Base-by-base conservation (phyloP, 2,329 filamentous ascomycete species). In the Aspergillus latus region DNA sequence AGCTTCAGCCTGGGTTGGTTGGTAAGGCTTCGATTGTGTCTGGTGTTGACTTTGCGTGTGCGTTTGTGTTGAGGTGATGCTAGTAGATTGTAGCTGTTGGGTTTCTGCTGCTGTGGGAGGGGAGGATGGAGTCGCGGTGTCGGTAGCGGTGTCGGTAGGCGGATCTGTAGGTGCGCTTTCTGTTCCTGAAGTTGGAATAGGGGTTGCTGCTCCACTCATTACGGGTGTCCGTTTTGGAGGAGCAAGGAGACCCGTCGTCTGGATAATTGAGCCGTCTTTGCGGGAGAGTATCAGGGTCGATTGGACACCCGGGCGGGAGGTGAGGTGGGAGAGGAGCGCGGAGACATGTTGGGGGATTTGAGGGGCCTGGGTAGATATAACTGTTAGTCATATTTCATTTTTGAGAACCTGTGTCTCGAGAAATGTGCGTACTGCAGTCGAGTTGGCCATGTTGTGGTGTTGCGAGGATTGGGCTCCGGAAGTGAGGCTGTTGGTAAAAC, bases 251-350 rank as follows among this genome's bases (percentile, higher is more conserved):
- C 78, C 78, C 28, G 77, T 76, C 56, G 72, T 74, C 64, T 76
- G 75, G 58, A 80, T 80, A 51, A 80, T 80, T 21, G 77, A 78
- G 34, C 78, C 78, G 61, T 80, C 76, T 68, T 75, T 76, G 60
- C 75, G 75, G 39, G 78, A 80, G 45, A 80, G 70, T 57, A 80
- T 79, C 49, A 80, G 66, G 47, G 78, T 80, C 21, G 77, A 78
- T 65, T 78, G 76, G 9, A 80, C 78, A 44, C 78, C 77, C 5
- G 77, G 77, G 53, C 78, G 76, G 29, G 76, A 77, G 37, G 76
- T 77, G 52, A 80, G 74, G 53, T 76, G 76, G 37, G 74, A 71
- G 37, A 78, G 69, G 43, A 76, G 66, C 8, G 73, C 69, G n/a
- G 72, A 74, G 54, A 76, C 72, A 64, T 77, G 73, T 51, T 74